phyloP scores from a whole-genome alignment of 75 land plant genomes.

The Selaginella moellendorffii region DNA sequence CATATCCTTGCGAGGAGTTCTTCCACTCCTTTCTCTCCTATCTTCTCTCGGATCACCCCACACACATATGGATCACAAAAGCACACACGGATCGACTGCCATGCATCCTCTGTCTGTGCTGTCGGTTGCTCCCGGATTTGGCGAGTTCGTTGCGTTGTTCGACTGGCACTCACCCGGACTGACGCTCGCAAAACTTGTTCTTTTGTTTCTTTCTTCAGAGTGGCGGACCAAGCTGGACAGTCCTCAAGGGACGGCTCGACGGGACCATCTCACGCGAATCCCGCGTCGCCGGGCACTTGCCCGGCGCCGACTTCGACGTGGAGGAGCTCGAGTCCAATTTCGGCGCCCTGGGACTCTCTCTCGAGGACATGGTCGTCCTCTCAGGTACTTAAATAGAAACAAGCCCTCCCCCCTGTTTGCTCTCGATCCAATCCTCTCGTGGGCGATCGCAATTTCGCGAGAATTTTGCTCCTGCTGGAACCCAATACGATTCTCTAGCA shows the following conservation, averaged over 20 bases:
- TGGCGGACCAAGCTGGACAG: constrained; percentile 3
- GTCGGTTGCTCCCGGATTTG: too few species aligned
- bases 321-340: background rate
- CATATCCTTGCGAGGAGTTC: background rate
- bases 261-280: background rate
- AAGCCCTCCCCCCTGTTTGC: background rate
- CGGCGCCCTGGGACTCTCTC: background rate
- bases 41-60: too few species aligned
- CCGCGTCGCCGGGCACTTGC: background rate
- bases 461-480: too few species aligned
- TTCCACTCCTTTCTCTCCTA: too few species aligned
- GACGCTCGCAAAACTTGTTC: too few species aligned
- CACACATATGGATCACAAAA: too few species aligned
- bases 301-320: background rate
- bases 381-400: constrained; percentile 5
- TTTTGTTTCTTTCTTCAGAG: too few species aligned
- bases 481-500: too few species aligned
- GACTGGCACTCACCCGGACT: too few species aligned
- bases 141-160: too few species aligned
- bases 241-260: background rate
- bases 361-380: background rate
- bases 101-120: background rate
- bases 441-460: background rate
- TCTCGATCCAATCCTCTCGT: background rate
- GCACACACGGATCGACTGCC: too few species aligned